Conservation (phyloP, 2,329 filamentous ascomycete species). For the Ascochyta viciae-villosae region DNA sequence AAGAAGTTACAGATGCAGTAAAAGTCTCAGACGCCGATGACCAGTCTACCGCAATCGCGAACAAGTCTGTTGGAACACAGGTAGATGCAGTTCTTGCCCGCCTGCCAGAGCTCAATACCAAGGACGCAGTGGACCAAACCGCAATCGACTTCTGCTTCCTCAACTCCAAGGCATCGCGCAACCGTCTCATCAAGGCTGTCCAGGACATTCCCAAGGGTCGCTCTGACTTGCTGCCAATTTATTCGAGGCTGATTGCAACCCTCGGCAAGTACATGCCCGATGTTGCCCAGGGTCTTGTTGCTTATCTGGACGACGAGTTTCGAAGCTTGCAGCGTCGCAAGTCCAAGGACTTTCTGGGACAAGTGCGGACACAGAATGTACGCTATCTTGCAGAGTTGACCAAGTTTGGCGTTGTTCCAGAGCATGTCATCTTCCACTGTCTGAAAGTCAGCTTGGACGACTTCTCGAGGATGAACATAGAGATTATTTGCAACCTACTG, state of each 20-base stretch:
- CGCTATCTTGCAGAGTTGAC: slow-evolving; percentile 97
- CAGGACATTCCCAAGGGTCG: slow-evolving; percentile 95
- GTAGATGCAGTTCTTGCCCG: slow-evolving; percentile 88
- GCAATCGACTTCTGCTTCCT: slow-evolving; percentile 98
- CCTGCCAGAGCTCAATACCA: slow-evolving; percentile 89
- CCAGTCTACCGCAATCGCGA: slow-evolving; percentile 90
- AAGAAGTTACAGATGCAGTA: slow-evolving; percentile 51
- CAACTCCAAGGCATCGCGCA: slow-evolving; percentile 97
- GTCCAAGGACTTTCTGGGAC: slow-evolving; percentile 95
- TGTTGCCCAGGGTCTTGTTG: slow-evolving; percentile 87
- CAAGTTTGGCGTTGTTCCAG: slow-evolving; percentile 96
- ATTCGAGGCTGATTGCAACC: slow-evolving; percentile 91
- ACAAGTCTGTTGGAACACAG: slow-evolving; percentile 96
- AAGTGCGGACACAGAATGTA: slow-evolving; percentile 91
- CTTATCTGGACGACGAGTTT: slow-evolving; percentile 95
- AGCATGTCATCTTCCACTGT: slow-evolving; percentile 98
- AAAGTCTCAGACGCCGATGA: slow-evolving; percentile 73
- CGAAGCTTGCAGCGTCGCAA: slow-evolving; percentile 95
- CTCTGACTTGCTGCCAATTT: slow-evolving; percentile 86
- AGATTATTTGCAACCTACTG: slow-evolving; percentile 94
- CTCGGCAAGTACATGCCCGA: slow-evolving; percentile 94
- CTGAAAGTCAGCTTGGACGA: slow-evolving; percentile 97
- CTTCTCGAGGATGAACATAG: slow-evolving; percentile 98
- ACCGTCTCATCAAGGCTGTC: slow-evolving; percentile 88
- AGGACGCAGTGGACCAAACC: slow-evolving; percentile 88